Percentiles rank a stretch among this genome's conserved stretches.
These are phyloP conservation scores for Cyberlindnera sargentensis DNA, from an alignment of 805 yeast species.

Conservation along the genomic window DNA sequence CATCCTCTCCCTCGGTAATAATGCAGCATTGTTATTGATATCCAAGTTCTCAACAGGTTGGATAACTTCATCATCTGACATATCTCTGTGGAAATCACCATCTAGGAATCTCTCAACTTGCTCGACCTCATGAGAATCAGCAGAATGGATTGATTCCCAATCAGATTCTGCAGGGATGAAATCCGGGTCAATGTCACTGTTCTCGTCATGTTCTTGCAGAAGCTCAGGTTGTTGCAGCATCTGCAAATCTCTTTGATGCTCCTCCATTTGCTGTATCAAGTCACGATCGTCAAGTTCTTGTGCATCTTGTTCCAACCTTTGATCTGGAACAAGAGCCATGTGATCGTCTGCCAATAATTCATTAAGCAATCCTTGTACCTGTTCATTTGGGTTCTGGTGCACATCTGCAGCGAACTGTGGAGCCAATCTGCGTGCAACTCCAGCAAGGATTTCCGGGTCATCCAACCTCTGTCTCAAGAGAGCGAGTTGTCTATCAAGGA, in stretches of 20 bases:
- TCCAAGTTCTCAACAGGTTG: conserved; percentile 7
- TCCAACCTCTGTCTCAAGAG: no score
- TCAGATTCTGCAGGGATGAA: conserved; percentile 19
- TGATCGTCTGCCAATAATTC: no score
- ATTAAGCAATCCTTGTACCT: no score
- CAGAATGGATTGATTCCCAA: conserved; percentile 3
- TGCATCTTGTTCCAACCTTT: no score
- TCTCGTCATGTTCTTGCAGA: conserved; percentile 14
- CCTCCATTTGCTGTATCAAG: background rate
- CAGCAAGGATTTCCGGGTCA: no score
- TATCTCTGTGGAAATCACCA: conserved; percentile 2
- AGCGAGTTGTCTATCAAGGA: no score
- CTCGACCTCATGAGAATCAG: conserved; percentile 8
- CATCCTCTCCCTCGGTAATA: background rate
- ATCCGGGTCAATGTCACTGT: conserved; percentile 26
- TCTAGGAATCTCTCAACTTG: conserved; percentile 11
- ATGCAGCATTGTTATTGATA: conserved; percentile 1
- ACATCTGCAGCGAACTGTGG: no score
- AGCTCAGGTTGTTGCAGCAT: conserved; percentile 1
- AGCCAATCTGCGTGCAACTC: no score
- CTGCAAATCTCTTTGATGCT: conserved; percentile 1
- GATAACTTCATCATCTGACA: conserved; percentile 1
- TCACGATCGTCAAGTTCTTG: no score
- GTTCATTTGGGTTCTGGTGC: no score
- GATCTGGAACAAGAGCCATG: no score